Evolutionary conservation across 2,329 filamentous ascomycete species (phyloP).

Genomic region (Monosporascus sp.): DNA sequence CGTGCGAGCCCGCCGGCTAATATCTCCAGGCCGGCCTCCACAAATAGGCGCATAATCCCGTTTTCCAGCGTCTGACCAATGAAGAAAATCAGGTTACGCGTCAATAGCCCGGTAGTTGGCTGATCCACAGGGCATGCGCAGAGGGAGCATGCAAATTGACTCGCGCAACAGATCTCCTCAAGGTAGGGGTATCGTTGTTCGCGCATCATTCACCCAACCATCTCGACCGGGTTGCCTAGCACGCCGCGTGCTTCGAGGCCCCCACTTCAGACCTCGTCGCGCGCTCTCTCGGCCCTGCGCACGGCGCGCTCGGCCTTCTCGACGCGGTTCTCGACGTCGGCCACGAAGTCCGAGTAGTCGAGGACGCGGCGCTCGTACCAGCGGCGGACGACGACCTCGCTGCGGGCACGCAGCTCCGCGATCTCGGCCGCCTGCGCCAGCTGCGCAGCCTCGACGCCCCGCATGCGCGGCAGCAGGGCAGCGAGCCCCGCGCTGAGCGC

Average conservation of each 20-base stretch:
- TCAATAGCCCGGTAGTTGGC: background rate
- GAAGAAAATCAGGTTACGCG: no score
- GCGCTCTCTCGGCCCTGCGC: constrained; percentile 56
- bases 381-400: constrained; percentile 53
- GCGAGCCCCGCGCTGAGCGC: constrained; percentile 51
- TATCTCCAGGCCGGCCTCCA: background rate
- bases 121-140: no score
- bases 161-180: no score
- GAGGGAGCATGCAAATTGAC: no score
- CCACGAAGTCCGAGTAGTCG: constrained; percentile 61
- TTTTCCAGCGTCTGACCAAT: no score
- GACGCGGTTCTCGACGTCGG: constrained; percentile 64
- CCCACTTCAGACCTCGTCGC: constrained; percentile 36
- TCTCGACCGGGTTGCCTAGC: no score
- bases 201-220: no score
- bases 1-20: background rate
- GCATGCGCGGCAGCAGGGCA: constrained; percentile 55
- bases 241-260: no score
- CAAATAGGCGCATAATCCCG: background rate
- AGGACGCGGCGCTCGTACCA: constrained; percentile 75
- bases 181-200: no score
- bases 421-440: constrained; percentile 57
- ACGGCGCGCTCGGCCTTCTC: constrained; percentile 60
- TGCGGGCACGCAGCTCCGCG: constrained; percentile 56
- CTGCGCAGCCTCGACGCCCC: constrained; percentile 54